Base-by-base conservation (phyloP, 495 filamentous ascomycete species). In the Zalerion maritima region DNA sequence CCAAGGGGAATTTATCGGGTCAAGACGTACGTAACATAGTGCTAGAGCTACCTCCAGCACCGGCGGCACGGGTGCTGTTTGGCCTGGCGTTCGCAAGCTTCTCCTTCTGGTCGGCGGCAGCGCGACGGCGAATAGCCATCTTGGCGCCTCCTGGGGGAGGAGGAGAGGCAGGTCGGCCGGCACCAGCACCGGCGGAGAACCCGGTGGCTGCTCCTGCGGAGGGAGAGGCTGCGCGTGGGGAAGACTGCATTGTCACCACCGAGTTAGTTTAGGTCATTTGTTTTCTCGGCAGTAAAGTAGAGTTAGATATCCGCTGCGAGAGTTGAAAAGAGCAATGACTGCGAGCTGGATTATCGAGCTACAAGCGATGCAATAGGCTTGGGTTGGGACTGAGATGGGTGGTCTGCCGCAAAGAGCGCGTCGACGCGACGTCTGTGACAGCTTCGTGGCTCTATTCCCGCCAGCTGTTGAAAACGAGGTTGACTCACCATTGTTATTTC, bases 91-190 rank as follows among this genome's bases (percentile, higher is more conserved):
- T 97, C 38, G 85, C 84, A 32, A 83, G 69, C 56, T 84, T 83
- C 48, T 94, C 86, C 54, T 89, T 89, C 60, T 91, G 77, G 54
- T 97, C 89, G 35, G 87, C 87, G 2, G 89, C 85, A 16, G 89
- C 89, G 47, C 84, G 76, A 47, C 89, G 73, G 52, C 87, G 75
- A 62, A 97, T 82, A 36, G 82, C 86, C 42, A 86, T 86, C 54
- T 87, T 84, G 32, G 89, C 82, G 42, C 89, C 89, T 34, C 89
- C 89, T n/a, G 89, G 89, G 28, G 81, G 73, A 37, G 80, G 70
- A 21, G 89, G 89, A 28, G 87, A 94, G 18, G 80, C 74, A 21
- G 81, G 75, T 35, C 87, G 81, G 41, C 64, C 71, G 43, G 69
- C 70, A 44, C 72, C 72, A 32, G 71, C 62, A 50, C 69, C 77